phyloP scores from a whole-genome alignment of 2,329 filamentous ascomycete species.

The Claviceps arundinis region DNA sequence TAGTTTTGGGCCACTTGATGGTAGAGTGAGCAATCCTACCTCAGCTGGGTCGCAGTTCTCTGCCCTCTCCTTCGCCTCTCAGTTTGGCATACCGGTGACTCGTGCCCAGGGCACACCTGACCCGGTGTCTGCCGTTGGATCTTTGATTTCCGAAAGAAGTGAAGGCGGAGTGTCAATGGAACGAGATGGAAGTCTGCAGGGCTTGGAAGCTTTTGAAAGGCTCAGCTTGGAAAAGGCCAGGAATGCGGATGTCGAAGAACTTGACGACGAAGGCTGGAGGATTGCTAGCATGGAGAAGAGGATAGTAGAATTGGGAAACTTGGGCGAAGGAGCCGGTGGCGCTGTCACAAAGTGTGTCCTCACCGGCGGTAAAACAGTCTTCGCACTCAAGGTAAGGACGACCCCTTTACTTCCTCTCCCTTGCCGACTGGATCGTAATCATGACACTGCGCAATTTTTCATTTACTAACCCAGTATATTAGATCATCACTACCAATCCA shows the following conservation, averaged over 20 bases:
- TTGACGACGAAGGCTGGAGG: slow-evolving; percentile 91
- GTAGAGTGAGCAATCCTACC: slow-evolving; percentile 64
- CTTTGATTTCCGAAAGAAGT: slow-evolving; percentile 68
- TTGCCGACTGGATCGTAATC: background rate
- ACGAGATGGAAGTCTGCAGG: slow-evolving; percentile 66
- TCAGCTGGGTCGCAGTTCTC: slow-evolving; percentile 84
- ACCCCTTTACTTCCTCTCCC: background rate
- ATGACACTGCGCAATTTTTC: slow-evolving; percentile 3
- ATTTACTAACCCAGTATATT: slow-evolving; percentile 7
- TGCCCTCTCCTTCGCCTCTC: slow-evolving; percentile 64
- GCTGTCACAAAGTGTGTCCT: slow-evolving; percentile 86
- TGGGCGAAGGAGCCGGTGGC: slow-evolving; percentile 91
- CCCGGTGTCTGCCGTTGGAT: slow-evolving; percentile 77
- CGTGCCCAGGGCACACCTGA: slow-evolving; percentile 61
- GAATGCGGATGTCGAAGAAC: slow-evolving; percentile 78
- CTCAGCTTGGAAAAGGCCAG: slow-evolving; percentile 70
- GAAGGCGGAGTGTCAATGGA: slow-evolving; percentile 69
- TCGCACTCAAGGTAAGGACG: slow-evolving; percentile 72
- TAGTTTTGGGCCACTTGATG: slow-evolving; percentile 68
- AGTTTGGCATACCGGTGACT: slow-evolving; percentile 53
- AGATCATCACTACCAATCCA: slow-evolving; percentile 97
- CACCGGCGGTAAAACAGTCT: slow-evolving; percentile 84
- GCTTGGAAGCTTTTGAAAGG: slow-evolving; percentile 66
- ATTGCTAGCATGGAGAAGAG: slow-evolving; percentile 81
- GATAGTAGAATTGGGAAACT: slow-evolving; percentile 74